A percentile compares a stretch with the other conserved stretches of the same genome.
phyloP scores from a whole-genome alignment of 495 filamentous ascomycete species.

The Aspergillus cristatus region DNA sequence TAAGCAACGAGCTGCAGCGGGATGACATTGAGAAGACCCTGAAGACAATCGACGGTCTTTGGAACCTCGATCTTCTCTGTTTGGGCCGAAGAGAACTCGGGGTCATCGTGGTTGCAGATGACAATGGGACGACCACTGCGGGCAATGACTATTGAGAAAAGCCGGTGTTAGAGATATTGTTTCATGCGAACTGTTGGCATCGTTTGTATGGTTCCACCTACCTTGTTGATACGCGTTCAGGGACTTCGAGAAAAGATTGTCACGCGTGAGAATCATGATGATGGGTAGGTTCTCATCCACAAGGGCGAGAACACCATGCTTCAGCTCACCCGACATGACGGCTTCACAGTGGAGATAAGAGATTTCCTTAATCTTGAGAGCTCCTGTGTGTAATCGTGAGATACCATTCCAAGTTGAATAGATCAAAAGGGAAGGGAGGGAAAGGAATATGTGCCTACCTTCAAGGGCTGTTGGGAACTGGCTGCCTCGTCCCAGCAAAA shows the following conservation, averaged over 20 bases:
- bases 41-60: constrained; percentile 87
- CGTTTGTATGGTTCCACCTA: constrained; percentile 36
- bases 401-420: too few species aligned
- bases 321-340: constrained; percentile 98
- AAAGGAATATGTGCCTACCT: constrained; percentile 43
- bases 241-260: constrained; percentile 92
- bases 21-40: constrained; percentile 96
- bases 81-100: constrained; percentile 76
- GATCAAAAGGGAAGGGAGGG: too few species aligned
- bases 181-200: too few species aligned
- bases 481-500: constrained; percentile 86
- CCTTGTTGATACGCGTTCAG: constrained; percentile 98
- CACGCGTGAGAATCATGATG: constrained; percentile 97
- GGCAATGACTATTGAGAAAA: constrained; percentile 64
- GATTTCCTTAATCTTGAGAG: constrained; percentile 99
- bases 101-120: constrained; percentile 87
- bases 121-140: constrained; percentile 92
- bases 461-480: constrained; percentile 97
- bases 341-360: constrained; percentile 99
- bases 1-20: constrained; percentile 96
- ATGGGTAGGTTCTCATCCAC: constrained; percentile 98
- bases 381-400: constrained; percentile 39
- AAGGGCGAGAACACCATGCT: constrained; percentile 93
- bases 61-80: constrained; percentile 97
- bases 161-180: too few species aligned